phyloP scores from a whole-genome alignment of 1,284 basidiomycete genomes.

The Ceratorhiza oryzae-sativae region DNA sequence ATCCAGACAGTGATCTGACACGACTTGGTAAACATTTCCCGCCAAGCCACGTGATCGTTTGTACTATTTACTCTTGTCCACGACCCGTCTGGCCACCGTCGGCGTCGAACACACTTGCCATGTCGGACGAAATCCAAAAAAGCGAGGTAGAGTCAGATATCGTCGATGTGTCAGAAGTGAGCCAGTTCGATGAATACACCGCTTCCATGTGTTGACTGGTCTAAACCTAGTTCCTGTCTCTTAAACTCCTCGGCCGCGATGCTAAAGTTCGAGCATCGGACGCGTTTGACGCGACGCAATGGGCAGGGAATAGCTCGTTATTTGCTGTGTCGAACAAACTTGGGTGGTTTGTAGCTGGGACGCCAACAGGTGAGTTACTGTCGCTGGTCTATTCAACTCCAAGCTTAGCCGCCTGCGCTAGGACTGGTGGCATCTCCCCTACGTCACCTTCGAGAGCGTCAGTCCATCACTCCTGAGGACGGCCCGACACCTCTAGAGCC shows the following conservation, averaged over 20 bases:
- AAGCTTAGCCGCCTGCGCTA: constrained; percentile 5
- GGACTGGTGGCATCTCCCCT: constrained; percentile 40
- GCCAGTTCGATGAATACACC: neutral
- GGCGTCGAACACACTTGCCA: neutral
- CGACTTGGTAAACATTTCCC: constrained; percentile 5
- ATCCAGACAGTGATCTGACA: no score
- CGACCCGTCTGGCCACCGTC: neutral
- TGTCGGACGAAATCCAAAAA: constrained; percentile 14
- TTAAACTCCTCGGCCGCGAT: constrained; percentile 24
- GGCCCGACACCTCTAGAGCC: constrained; percentile 31
- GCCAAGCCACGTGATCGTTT: constrained; percentile 24
- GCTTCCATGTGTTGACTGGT: neutral
- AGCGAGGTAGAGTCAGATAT: constrained; percentile 29
- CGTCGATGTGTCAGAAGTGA: constrained; percentile 17
- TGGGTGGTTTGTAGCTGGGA: constrained; percentile 42
- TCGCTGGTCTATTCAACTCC: neutral
- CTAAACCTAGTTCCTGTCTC: constrained; percentile 27
- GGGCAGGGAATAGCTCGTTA: constrained; percentile 40
- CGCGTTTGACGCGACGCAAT: constrained; percentile 38
- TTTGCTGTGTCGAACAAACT: constrained; percentile 42
- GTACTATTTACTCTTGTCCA: constrained; percentile 5
- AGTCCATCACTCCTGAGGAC: constrained; percentile 9
- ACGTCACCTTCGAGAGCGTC: constrained; percentile 27
- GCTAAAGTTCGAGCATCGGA: constrained; percentile 20
- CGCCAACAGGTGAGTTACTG: constrained; percentile 35